Evolutionary conservation across 208 protist genomes (phyloP).

Genomic region (Herpetomonas tarakana): DNA sequence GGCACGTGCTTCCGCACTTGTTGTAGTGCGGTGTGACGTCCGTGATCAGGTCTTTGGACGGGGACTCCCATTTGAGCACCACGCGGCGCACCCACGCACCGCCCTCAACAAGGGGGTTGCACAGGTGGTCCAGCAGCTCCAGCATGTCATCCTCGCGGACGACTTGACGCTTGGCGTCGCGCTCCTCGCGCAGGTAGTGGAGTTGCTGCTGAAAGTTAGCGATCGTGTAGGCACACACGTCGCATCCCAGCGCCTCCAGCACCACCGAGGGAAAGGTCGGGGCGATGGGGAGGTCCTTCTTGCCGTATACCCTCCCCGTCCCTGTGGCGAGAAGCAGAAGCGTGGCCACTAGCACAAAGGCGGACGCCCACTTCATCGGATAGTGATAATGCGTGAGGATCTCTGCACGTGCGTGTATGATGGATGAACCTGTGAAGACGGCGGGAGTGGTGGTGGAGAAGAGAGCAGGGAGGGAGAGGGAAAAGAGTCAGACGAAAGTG

Average conservation of each 20-base stretch:
- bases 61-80: conserved; percentile 16
- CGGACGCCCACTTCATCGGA: conserved; percentile 10
- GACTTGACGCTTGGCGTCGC: conserved; percentile 23
- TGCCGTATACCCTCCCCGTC: conserved; percentile 1
- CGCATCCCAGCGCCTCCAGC: conserved; percentile 47
- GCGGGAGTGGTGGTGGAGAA: too few species aligned
- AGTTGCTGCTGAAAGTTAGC: conserved; percentile 37
- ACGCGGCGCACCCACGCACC: conserved; percentile 74
- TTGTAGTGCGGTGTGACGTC: conserved; percentile 26
- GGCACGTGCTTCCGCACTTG: conserved; percentile 66
- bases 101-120: conserved; percentile 52
- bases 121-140: conserved; percentile 59
- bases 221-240: conserved; percentile 48
- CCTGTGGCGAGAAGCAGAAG: conserved; percentile 4
- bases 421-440: too few species aligned
- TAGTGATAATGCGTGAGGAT: too few species aligned
- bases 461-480: too few species aligned
- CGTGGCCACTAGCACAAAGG: conserved; percentile 1
- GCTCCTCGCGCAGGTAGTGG: conserved; percentile 16
- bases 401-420: too few species aligned
- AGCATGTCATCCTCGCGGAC: conserved; percentile 72
- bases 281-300: conserved; percentile 58
- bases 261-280: conserved; percentile 38
- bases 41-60: conserved; percentile 11
- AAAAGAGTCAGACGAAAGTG: too few species aligned